phyloP scores from a whole-genome alignment of 2,329 filamentous ascomycete species.

The Fusarium anthophilum region DNA sequence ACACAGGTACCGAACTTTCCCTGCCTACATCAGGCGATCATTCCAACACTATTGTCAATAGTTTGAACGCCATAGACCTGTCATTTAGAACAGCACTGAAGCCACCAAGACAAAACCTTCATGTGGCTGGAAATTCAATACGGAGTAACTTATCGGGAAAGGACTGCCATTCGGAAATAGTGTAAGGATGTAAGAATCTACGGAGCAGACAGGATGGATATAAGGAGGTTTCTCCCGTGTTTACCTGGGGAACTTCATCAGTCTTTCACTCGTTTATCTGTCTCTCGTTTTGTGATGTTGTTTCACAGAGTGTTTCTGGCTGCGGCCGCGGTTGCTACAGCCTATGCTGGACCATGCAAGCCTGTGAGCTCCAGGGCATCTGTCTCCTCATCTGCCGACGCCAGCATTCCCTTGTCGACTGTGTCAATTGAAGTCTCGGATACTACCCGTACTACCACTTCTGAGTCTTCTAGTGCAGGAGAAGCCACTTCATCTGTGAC shows the following conservation, averaged over 20 bases:
- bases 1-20: neutral
- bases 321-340: neutral
- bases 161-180: no score
- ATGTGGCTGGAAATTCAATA: no score
- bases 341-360: neutral
- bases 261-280: neutral
- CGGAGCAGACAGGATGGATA: neutral
- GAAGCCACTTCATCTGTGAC: neutral
- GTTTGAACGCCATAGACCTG: no score
- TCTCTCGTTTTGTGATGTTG: neutral
- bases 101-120: neutral
- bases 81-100: no score
- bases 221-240: no score
- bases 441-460: neutral
- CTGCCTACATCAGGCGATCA: neutral
- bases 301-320: neutral
- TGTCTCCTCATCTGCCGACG: neutral
- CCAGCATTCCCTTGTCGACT: neutral
- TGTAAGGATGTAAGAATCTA: neutral
- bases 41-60: neutral
- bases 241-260: no score
- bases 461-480: neutral
- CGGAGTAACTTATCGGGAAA: no score
- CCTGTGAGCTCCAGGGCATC: neutral
- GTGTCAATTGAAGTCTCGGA: no score